These are phyloP conservation scores for Penicillium janthinellum DNA, from an alignment of 2,329 filamentous ascomycete genomes.

Conservation along the genomic window DNA sequence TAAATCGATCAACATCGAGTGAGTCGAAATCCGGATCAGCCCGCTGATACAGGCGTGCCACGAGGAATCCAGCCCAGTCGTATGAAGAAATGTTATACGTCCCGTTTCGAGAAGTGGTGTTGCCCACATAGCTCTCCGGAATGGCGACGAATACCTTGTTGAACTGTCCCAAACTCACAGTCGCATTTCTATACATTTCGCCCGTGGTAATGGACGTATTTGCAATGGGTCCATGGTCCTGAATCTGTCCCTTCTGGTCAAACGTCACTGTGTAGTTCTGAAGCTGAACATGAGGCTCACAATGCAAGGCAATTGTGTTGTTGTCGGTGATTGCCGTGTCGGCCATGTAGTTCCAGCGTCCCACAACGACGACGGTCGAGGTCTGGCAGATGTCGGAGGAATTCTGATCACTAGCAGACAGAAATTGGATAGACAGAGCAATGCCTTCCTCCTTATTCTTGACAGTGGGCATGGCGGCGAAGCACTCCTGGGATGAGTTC, in stretches of 20 bases:
- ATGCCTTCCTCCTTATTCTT: constrained; percentile 27
- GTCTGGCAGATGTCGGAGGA: constrained; percentile 34
- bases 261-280: constrained; percentile 31
- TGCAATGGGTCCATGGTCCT: constrained; percentile 16
- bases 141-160: constrained; percentile 41
- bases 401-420: constrained; percentile 28
- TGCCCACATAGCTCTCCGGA: constrained; percentile 35
- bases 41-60: constrained; percentile 36
- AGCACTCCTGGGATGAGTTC: constrained; percentile 27
- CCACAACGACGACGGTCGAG: constrained; percentile 35
- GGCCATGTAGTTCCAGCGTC: constrained; percentile 37
- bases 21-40: constrained; percentile 27
- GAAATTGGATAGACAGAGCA: constrained; percentile 37
- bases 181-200: constrained; percentile 37
- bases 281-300: constrained; percentile 31
- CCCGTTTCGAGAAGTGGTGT: constrained; percentile 26
- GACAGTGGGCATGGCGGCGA: constrained; percentile 31
- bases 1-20: constrained; percentile 26
- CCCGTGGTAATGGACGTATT: constrained; percentile 27
- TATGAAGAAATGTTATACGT: constrained; percentile 35
- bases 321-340: constrained; percentile 23
- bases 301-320: constrained; percentile 38
- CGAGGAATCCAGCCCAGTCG: constrained; percentile 40
- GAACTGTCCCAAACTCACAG: constrained; percentile 37
- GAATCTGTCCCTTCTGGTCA: constrained; percentile 34